Evolutionary conservation across 1,284 basidiomycete genomes (phyloP).

Genomic region (Meripilus lineatus): DNA sequence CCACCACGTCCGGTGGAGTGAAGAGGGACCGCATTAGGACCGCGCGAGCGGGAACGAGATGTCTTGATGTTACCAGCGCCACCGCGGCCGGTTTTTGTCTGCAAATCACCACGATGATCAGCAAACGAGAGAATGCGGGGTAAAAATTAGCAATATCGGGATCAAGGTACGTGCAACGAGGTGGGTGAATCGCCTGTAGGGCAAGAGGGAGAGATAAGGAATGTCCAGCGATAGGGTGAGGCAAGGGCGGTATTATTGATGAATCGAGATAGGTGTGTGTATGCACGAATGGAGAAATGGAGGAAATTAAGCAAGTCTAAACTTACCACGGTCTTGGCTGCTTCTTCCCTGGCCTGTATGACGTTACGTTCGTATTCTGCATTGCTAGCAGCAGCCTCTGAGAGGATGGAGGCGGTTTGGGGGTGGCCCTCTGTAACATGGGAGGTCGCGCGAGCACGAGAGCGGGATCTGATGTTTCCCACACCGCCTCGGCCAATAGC

Average conservation of each 20-base stretch:
- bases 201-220: background rate
- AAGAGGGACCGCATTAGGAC: slow-evolving; percentile 10
- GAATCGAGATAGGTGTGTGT: slow-evolving; percentile 1
- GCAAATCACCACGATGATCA: slow-evolving; percentile 3
- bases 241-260: background rate
- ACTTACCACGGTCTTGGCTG: slow-evolving; percentile 34
- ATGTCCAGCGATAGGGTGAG: background rate
- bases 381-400: slow-evolving; percentile 18
- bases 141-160: no score
- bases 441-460: slow-evolving; percentile 42
- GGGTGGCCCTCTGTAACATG: slow-evolving; percentile 20
- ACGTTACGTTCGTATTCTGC: slow-evolving; percentile 41
- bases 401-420: slow-evolving; percentile 27
- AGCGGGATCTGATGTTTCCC: slow-evolving; percentile 74
- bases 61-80: slow-evolving; percentile 52
- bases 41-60: slow-evolving; percentile 31
- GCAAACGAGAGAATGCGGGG: no score
- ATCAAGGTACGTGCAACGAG: background rate
- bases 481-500: slow-evolving; percentile 67
- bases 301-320: background rate
- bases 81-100: slow-evolving; percentile 58
- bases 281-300: background rate
- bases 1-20: slow-evolving; percentile 66
- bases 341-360: slow-evolving; percentile 36
- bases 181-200: background rate